Percentiles rank a stretch among this genome's conserved stretches.
phyloP scores from a whole-genome alignment of 805 yeast species.

The Hanseniaspora valbyensis region DNA sequence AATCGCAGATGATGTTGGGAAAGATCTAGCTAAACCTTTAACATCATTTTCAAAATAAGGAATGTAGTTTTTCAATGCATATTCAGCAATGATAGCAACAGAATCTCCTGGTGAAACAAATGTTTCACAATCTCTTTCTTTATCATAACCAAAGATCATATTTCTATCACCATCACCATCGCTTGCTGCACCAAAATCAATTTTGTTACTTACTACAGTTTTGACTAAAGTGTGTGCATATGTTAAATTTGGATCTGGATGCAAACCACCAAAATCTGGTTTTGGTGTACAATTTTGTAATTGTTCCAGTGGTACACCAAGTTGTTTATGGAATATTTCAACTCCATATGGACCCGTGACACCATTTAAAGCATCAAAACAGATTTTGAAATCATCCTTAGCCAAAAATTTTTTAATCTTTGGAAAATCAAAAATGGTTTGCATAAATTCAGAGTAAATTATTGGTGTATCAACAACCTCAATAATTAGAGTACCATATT shows the following conservation, averaged over 20 bases:
- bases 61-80: conserved; percentile 53
- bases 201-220: conserved; percentile 66
- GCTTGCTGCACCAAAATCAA: conserved; percentile 96
- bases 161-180: conserved; percentile 99
- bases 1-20: conserved; percentile 94
- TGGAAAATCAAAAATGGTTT: conserved; percentile 76
- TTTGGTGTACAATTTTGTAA: conserved; percentile 70
- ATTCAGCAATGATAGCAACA: conserved; percentile 93
- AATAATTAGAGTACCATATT: conserved; percentile 41
- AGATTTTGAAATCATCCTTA: conserved; percentile 48
- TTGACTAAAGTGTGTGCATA: conserved; percentile 82
- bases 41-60: conserved; percentile 90
- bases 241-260: conserved; percentile 95
- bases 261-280: conserved; percentile 94
- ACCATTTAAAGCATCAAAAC: conserved; percentile 88
- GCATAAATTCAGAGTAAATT: conserved; percentile 69
- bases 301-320: conserved; percentile 52
- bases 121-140: conserved; percentile 30
- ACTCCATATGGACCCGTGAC: conserved; percentile 94
- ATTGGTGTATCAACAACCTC: conserved; percentile 74
- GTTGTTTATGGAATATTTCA: conserved; percentile 71
- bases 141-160: conserved; percentile 89
- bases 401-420: conserved; percentile 62
- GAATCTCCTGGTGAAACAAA: conserved; percentile 98
- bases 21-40: conserved; percentile 86